Evolutionary conservation across 176 grass and related monocot genomes (phyloP).

Genomic region (Juncus inflexus): DNA sequence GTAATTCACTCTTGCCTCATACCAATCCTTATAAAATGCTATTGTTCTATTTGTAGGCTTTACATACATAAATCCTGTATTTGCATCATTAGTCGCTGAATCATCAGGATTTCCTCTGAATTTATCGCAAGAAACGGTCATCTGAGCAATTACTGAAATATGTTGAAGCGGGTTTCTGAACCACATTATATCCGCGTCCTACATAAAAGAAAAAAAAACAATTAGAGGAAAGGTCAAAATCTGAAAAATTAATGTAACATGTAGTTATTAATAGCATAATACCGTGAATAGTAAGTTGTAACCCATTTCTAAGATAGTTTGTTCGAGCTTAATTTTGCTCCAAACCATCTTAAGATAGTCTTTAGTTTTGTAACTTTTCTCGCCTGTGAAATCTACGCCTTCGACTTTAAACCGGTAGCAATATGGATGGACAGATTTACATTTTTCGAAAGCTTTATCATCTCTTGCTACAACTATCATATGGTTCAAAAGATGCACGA

Average conservation of each 20-base stretch:
- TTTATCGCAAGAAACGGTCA: slow-evolving; percentile 39
- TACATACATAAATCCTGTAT: slow-evolving; percentile 53
- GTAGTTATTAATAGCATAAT: background rate
- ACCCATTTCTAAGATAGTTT: slow-evolving; percentile 46
- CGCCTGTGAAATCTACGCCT: slow-evolving; percentile 44
- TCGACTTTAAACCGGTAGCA: slow-evolving; percentile 46
- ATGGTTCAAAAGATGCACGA: slow-evolving; percentile 36
- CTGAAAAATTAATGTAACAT: background rate
- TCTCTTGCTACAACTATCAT: slow-evolving; percentile 65
- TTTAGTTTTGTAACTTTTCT: slow-evolving; percentile 44
- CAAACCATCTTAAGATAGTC: slow-evolving; percentile 61
- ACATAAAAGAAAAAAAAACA: background rate
- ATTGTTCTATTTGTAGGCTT: slow-evolving; percentile 25
- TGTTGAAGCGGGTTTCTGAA: slow-evolving; percentile 53
- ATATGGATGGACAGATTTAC: slow-evolving; percentile 37
- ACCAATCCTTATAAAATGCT: background rate
- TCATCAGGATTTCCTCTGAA: slow-evolving; percentile 44
- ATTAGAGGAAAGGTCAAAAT: background rate
- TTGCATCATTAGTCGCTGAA: slow-evolving; percentile 38
- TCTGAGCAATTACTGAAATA: slow-evolving; percentile 49
- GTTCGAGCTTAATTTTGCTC: slow-evolving; percentile 52
- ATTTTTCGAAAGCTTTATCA: slow-evolving; percentile 36
- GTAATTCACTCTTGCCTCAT: too few species aligned
- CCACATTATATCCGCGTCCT: slow-evolving; percentile 68
- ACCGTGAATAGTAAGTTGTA: slow-evolving; percentile 72